Conservation (phyloP, 257 asterid species). For the Ballota nigra region DNA sequence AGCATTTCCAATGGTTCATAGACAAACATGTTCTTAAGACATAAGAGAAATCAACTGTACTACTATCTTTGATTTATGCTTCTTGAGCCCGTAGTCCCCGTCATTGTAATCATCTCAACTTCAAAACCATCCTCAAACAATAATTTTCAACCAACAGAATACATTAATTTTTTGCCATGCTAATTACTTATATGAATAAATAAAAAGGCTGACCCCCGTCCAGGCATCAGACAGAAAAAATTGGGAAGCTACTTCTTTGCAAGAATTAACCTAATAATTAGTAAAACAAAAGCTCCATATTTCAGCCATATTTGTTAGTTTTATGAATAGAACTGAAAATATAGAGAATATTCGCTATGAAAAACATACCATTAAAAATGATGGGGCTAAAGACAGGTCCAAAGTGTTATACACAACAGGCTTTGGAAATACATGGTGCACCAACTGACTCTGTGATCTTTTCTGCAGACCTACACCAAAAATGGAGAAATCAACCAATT, state of each 20-base stretch:
- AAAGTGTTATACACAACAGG: conserved; percentile 98
- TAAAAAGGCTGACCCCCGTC: not conserved
- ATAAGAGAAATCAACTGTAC: not conserved
- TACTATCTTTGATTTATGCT: not conserved
- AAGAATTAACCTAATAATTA: not conserved
- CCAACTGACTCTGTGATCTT: conserved; percentile 93
- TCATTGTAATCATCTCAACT: conserved; percentile 8
- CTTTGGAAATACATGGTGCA: conserved; percentile 94
- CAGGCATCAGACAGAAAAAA: not conserved
- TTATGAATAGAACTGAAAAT: conserved; percentile 10
- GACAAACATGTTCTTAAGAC: not conserved
- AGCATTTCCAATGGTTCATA: no score
- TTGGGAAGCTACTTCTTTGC: conserved; percentile 14
- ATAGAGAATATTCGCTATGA: conserved; percentile 14
- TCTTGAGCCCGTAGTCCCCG: not conserved
- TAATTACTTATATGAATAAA: not conserved
- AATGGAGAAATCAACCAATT: conserved; percentile 21
- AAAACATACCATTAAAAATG: conserved; percentile 85
- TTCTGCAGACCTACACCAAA: conserved; percentile 52
- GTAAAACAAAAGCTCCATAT: conserved; percentile 3
- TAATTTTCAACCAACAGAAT: conserved; percentile 5
- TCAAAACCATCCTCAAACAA: conserved; percentile 7
- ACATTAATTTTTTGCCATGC: not conserved
- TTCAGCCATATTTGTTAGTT: not conserved
- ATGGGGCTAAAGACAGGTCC: conserved; percentile 98